phyloP scores from a whole-genome alignment of 2,329 filamentous ascomycete species.

The Aspergillus cejpii region DNA sequence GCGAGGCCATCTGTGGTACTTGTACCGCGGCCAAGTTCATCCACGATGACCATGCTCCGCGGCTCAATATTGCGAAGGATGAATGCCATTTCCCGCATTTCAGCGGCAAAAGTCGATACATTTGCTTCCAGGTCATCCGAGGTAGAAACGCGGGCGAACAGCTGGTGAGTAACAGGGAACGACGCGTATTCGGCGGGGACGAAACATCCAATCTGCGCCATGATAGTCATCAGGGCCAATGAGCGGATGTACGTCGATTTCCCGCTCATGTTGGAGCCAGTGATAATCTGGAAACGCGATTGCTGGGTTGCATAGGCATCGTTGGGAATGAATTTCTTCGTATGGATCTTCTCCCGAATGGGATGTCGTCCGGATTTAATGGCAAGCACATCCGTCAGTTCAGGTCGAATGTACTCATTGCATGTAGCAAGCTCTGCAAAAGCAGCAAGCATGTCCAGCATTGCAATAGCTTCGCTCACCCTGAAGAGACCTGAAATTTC shows the following conservation, averaged over 20 bases:
- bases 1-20: conserved; percentile 81
- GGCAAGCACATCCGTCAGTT: conserved; percentile 61
- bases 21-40: conserved; percentile 87
- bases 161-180: conserved; percentile 69
- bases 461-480: conserved; percentile 75
- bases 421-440: conserved; percentile 69
- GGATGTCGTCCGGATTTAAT: conserved; percentile 72
- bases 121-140: conserved; percentile 87
- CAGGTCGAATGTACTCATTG: conserved; percentile 61
- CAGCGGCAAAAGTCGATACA: conserved; percentile 83
- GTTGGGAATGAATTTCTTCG: conserved; percentile 70
- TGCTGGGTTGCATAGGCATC: conserved; percentile 79
- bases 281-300: conserved; percentile 83
- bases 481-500: conserved; percentile 70
- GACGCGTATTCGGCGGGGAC: conserved; percentile 79
- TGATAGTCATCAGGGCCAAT: conserved; percentile 75
- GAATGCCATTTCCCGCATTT: conserved; percentile 95
- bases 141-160: conserved; percentile 82
- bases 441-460: conserved; percentile 76
- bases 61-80: conserved; percentile 77
- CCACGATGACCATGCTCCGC: conserved; percentile 73
- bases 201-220: conserved; percentile 90
- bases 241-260: conserved; percentile 93
- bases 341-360: conserved; percentile 66
- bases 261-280: conserved; percentile 96